phyloP scores from a whole-genome alignment of 2,329 filamentous ascomycete genomes.

The Trichophyton rubrum region DNA sequence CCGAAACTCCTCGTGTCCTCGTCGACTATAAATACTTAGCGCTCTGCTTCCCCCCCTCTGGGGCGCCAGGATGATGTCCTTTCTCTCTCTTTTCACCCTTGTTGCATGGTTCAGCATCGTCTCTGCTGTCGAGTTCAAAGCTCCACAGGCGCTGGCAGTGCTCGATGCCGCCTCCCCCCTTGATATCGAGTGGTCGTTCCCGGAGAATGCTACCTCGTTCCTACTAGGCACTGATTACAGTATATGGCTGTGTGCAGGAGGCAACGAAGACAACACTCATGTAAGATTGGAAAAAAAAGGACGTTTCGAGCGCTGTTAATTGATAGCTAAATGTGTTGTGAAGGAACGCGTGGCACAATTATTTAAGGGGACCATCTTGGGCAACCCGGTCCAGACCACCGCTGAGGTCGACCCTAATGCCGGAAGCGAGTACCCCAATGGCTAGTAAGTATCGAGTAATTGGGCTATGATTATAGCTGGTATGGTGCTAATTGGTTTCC shows the following conservation, averaged over 20 bases:
- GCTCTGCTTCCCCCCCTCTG: neutral
- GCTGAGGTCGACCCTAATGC: constrained; percentile 33
- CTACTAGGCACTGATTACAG: constrained; percentile 43
- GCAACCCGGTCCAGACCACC: constrained; percentile 32
- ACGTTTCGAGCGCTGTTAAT: neutral
- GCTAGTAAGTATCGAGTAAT: constrained; percentile 37
- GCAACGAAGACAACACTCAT: constrained; percentile 39
- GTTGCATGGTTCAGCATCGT: constrained; percentile 14
- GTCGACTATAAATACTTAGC: neutral
- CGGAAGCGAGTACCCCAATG: constrained; percentile 39
- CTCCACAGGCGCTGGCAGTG: constrained; percentile 40
- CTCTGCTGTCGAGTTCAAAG: constrained; percentile 42
- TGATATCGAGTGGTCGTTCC: constrained; percentile 46
- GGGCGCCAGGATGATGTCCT: constrained; percentile 5
- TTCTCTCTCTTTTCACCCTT: neutral
- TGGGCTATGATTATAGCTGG: neutral
- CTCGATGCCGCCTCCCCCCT: constrained; percentile 40
- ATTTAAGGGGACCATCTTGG: constrained; percentile 26
- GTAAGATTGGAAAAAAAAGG: constrained; percentile 22
- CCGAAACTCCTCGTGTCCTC: neutral
- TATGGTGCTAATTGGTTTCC: constrained; percentile 1
- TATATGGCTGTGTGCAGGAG: constrained; percentile 49
- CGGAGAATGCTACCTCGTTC: constrained; percentile 38
- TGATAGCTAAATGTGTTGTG: neutral
- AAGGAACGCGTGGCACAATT: constrained; percentile 34